A percentile compares a stretch with the other conserved stretches of the same genome.
Conservation (phyloP, 2,329 filamentous ascomycete genomes). For the Epichloe gansuensis region DNA sequence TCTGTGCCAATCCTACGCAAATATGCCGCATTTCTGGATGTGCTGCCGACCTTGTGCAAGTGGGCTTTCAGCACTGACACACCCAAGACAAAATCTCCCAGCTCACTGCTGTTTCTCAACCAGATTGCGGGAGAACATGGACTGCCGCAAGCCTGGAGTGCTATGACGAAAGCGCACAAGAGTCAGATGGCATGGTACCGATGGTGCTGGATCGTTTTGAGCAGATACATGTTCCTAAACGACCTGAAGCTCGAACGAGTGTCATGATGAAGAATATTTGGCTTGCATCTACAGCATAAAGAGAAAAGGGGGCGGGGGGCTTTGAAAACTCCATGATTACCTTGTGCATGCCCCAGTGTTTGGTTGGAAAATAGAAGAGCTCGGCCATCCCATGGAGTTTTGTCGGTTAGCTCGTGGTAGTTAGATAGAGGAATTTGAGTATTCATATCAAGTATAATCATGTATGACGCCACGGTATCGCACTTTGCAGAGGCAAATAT, state of each 20-base stretch:
- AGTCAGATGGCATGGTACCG: constrained; percentile 99
- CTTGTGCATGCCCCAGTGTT: too few species aligned
- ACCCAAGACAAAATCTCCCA: constrained; percentile 30
- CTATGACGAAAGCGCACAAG: constrained; percentile 82
- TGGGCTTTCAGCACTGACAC: constrained; percentile 27
- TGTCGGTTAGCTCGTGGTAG: too few species aligned
- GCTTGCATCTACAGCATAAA: too few species aligned
- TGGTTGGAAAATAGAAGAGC: too few species aligned
- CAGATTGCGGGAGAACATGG: constrained; percentile 46
- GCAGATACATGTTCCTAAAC: constrained; percentile 92
- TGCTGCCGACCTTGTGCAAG: constrained; percentile 52
- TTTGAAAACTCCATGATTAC: too few species aligned
- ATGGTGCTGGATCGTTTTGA: constrained; percentile 86
- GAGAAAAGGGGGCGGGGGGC: too few species aligned
- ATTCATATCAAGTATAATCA: too few species aligned
- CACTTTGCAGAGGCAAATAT: too few species aligned
- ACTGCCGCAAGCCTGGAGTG: constrained; percentile 53
- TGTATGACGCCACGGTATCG: too few species aligned
- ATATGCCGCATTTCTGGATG: constrained; percentile 68
- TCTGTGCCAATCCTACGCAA: constrained; percentile 65
- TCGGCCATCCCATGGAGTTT: too few species aligned
- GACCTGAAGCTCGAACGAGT: constrained; percentile 53
- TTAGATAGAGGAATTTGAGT: too few species aligned
- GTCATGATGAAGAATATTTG: constrained; percentile 4
- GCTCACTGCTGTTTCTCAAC: constrained; percentile 55